Evolutionary conservation across 2,329 filamentous ascomycete species (phyloP).

Genomic region (Exophiala alcalophila): DNA sequence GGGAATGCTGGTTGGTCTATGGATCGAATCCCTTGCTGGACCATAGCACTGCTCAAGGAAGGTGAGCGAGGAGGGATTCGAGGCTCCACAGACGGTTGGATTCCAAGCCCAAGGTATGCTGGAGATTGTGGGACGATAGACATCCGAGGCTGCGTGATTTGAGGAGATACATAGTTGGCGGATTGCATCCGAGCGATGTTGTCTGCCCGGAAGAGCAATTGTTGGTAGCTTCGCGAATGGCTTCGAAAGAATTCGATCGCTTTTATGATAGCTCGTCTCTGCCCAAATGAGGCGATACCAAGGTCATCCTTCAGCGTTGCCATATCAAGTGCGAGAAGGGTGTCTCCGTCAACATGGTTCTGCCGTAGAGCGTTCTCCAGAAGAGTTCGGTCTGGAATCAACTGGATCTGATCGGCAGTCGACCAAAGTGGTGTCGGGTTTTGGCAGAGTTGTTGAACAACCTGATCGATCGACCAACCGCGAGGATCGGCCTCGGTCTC

Average conservation of each 20-base stretch:
- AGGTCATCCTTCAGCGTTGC: conserved; percentile 54
- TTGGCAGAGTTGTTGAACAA: conserved; percentile 65
- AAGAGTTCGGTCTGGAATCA: conserved; percentile 47
- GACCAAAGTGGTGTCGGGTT: conserved; percentile 46
- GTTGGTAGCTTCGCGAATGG: conserved; percentile 52
- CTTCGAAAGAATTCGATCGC: conserved; percentile 57
- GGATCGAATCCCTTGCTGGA: background rate
- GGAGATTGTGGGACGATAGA: conserved; percentile 14
- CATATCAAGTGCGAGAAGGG: conserved; percentile 56
- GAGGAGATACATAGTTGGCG: conserved; percentile 4
- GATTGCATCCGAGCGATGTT: conserved; percentile 17
- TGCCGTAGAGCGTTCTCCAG: conserved; percentile 59
- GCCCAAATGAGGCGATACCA: conserved; percentile 56
- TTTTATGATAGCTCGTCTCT: conserved; percentile 56
- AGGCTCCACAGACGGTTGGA: conserved; percentile 11
- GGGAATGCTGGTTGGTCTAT: background rate
- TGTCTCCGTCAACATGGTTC: conserved; percentile 64
- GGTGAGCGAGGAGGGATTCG: conserved; percentile 6
- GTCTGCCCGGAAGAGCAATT: conserved; percentile 12
- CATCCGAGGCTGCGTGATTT: conserved; percentile 13
- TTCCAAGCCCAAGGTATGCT: conserved; percentile 7
- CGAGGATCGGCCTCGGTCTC: conserved; percentile 62
- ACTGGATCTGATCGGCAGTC: conserved; percentile 28
- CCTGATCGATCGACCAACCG: conserved; percentile 66
- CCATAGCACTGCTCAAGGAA: conserved; percentile 1